A percentile compares a stretch with the other conserved stretches of the same genome.
Evolutionary conservation across 805 yeast species (phyloP).

Genomic region (Candida nitratophila): DNA sequence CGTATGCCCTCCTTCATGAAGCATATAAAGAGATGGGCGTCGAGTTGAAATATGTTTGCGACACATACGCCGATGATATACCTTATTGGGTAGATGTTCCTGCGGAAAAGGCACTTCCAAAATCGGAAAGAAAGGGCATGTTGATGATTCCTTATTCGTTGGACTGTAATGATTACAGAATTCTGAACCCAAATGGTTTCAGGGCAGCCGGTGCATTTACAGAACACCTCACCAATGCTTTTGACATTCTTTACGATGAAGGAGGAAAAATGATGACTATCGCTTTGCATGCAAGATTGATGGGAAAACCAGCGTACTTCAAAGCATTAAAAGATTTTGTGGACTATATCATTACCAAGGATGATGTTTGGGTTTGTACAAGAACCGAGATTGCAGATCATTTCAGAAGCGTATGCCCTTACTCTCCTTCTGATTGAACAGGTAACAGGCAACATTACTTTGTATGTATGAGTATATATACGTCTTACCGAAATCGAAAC

Average conservation of each 20-base stretch:
- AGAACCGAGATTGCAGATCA: constrained; percentile 29
- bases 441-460: too few relatives aligned
- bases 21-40: constrained; percentile 26
- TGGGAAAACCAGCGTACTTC: constrained; percentile 30
- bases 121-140: constrained; percentile 17
- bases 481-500: too few relatives aligned
- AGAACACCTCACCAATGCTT: constrained; percentile 28
- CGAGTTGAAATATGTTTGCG: constrained; percentile 28
- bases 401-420: constrained; percentile 17
- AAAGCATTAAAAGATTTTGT: constrained; percentile 28
- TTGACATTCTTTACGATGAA: constrained; percentile 30
- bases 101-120: constrained; percentile 11
- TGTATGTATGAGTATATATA: too few relatives aligned
- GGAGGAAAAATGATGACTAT: constrained; percentile 32
- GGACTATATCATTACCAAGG: constrained; percentile 25
- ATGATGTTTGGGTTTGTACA: constrained; percentile 32
- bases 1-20: constrained; percentile 26
- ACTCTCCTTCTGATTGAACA: constrained; percentile 7
- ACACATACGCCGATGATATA: constrained; percentile 30
- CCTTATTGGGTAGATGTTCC: constrained; percentile 31
- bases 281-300: constrained; percentile 29
- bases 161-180: constrained; percentile 21
- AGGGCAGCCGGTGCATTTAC: constrained; percentile 19
- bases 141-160: constrained; percentile 21
- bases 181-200: constrained; percentile 19